These are phyloP conservation scores for Spergularia azorica DNA, from an alignment of 179 eudicot species.

Conservation along the genomic window DNA sequence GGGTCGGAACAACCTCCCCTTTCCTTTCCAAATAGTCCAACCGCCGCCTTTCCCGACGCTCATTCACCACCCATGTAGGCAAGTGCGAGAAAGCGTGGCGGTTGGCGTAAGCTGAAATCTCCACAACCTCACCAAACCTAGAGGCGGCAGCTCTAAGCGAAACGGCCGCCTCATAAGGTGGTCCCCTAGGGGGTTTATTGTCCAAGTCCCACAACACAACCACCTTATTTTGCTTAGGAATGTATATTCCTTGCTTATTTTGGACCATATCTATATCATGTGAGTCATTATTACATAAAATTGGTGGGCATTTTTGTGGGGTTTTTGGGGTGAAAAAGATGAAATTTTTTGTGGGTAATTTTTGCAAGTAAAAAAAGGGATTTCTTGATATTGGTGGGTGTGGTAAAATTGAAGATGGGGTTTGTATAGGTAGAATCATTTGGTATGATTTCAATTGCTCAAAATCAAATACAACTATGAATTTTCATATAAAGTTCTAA, in stretches of 20 bases:
- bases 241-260: conserved; percentile 53
- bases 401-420: not conserved
- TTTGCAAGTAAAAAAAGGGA: not conserved
- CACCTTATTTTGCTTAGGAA: conserved; percentile 67
- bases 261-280: conserved; percentile 77
- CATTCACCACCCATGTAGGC: conserved; percentile 70
- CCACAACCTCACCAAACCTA: conserved; percentile 65
- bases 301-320: not conserved
- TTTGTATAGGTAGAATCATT: conserved; percentile 9
- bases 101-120: conserved; percentile 83
- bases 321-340: not conserved
- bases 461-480: too few relatives aligned
- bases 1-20: conserved; percentile 43
- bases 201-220: conserved; percentile 88
- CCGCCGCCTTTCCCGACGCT: conserved; percentile 60
- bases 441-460: not conserved
- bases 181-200: conserved; percentile 95
- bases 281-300: conserved; percentile 11
- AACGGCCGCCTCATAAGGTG: conserved; percentile 68
- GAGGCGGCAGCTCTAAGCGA: conserved; percentile 49
- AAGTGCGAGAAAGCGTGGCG: conserved; percentile 90
- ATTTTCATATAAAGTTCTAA: too few relatives aligned
- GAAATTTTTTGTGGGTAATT: conserved; percentile 5
- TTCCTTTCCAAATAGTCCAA: conserved; percentile 63
- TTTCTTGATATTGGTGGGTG: not conserved